These are phyloP conservation scores for Leccinum longicurvipes DNA, from an alignment of 768 basidiomycete species.

Conservation along the genomic window DNA sequence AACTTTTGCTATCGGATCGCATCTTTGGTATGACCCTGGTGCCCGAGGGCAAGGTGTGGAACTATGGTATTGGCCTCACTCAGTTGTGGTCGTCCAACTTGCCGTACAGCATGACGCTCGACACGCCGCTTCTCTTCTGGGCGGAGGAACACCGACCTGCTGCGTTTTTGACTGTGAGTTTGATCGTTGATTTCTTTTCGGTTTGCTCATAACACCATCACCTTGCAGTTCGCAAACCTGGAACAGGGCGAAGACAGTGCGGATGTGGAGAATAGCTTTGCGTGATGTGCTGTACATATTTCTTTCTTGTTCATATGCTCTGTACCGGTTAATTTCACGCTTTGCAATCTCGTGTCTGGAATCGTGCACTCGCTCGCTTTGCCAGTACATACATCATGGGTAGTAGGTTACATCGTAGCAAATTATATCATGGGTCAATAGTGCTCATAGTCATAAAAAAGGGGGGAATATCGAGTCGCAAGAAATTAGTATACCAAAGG, in stretches of 20 bases:
- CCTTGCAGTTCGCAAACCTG: conserved; percentile 75
- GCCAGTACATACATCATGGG: background rate
- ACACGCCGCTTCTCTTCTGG: conserved; percentile 96
- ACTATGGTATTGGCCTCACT: conserved; percentile 92
- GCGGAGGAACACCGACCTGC: conserved; percentile 92
- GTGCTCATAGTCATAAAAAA: background rate
- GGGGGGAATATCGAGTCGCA: conserved; percentile 4
- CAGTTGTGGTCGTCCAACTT: conserved; percentile 85
- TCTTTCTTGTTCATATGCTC: background rate
- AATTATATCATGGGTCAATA: background rate
- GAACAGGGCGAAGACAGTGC: conserved; percentile 91
- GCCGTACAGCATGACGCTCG: conserved; percentile 79
- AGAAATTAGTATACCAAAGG: conserved; percentile 11
- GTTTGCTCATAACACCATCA: conserved; percentile 1
- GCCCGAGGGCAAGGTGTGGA: conserved; percentile 94
- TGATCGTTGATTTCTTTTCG: background rate
- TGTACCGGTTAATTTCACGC: conserved; percentile 18
- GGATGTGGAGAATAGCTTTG: conserved; percentile 93
- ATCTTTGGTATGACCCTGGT: conserved; percentile 95
- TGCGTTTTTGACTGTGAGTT: conserved; percentile 87
- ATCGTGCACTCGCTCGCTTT: background rate
- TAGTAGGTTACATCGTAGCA: background rate
- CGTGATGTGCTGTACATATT: conserved; percentile 42
- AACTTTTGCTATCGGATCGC: conserved; percentile 90
- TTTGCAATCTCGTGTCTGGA: background rate